Percentiles rank a stretch among this genome's conserved stretches.
phyloP scores from a whole-genome alignment of 495 filamentous ascomycete genomes.

The Penicillium manginii region DNA sequence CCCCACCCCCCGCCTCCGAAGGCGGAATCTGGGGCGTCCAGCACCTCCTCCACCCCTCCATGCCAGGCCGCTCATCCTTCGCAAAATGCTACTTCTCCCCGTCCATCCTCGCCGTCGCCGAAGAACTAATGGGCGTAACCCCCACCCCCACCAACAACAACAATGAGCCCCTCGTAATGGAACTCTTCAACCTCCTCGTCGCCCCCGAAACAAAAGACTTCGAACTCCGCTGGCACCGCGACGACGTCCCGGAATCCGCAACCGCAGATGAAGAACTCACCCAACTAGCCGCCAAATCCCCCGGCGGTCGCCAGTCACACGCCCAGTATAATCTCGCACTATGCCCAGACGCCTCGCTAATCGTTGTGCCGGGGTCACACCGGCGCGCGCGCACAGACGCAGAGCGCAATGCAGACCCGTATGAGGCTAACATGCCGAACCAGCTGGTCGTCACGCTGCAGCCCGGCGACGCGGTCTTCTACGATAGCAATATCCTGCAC shows the following conservation, averaged over 20 bases:
- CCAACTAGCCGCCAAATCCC: constrained; percentile 44
- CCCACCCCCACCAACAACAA: constrained; percentile 26
- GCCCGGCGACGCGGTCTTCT: constrained; percentile 79
- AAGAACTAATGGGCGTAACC: constrained; percentile 55
- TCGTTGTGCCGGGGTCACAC: constrained; percentile 76
- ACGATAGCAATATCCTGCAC: constrained; percentile 87
- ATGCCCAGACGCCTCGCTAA: constrained; percentile 64
- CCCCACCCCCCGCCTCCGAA: constrained; percentile 47
- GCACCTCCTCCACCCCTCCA: constrained; percentile 74
- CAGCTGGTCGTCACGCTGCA: constrained; percentile 65
- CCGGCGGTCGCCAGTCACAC: constrained; percentile 58
- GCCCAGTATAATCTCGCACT: constrained; percentile 82
- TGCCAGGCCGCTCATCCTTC: constrained; percentile 60
- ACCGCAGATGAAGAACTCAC: constrained; percentile 57
- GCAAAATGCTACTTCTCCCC: constrained; percentile 67
- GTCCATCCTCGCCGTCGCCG: constrained; percentile 57
- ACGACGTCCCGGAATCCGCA: constrained; percentile 67
- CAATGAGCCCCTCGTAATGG: constrained; percentile 66
- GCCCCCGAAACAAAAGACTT: constrained; percentile 64
- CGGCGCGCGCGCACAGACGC: constrained; percentile 62
- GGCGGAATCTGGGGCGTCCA: constrained; percentile 85
- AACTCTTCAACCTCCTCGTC: constrained; percentile 80
- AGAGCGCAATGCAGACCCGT: constrained; percentile 65
- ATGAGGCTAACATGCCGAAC: constrained; percentile 58
- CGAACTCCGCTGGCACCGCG: constrained; percentile 75